These are phyloP conservation scores for Coemansia sp. DNA, from an alignment of 192 early-diverging fungal genomes.

Conservation along the genomic window DNA sequence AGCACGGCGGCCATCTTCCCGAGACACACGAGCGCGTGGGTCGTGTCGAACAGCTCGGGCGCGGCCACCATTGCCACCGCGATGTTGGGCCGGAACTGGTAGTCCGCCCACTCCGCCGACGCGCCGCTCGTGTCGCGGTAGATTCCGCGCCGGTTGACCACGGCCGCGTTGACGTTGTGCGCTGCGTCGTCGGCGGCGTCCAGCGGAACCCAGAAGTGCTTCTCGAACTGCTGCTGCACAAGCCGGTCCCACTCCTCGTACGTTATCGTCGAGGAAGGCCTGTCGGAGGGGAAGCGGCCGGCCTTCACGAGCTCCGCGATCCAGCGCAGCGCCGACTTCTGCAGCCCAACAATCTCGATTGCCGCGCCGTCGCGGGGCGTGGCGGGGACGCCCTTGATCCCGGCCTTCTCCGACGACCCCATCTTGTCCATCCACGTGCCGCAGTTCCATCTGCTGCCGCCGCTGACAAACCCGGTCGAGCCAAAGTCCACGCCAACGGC, in stretches of 20 bases:
- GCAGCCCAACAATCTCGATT: slow-evolving; percentile 89
- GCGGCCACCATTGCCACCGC: slow-evolving; percentile 90
- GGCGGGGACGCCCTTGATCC: slow-evolving; percentile 84
- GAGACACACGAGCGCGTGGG: slow-evolving; percentile 73
- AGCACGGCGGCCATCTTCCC: slow-evolving; percentile 67
- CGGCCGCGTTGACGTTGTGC: slow-evolving; percentile 57
- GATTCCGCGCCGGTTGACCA: slow-evolving; percentile 87
- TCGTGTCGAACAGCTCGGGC: slow-evolving; percentile 85
- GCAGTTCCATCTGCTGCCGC: slow-evolving; percentile 92
- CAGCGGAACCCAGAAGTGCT: slow-evolving; percentile 85
- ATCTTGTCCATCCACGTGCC: slow-evolving; percentile 99
- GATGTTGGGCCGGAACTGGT: slow-evolving; percentile 93
- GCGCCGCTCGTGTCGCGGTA: slow-evolving; percentile 89
- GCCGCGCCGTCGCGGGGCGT: slow-evolving; percentile 92
- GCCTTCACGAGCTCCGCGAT: slow-evolving; percentile 58
- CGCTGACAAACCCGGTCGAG: slow-evolving; percentile 74
- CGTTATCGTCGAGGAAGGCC: slow-evolving; percentile 56
- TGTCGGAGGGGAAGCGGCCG: slow-evolving; percentile 45
- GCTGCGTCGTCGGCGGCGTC: slow-evolving; percentile 63
- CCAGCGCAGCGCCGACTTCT: slow-evolving; percentile 85
- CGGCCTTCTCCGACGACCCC: slow-evolving; percentile 93
- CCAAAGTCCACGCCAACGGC: slow-evolving; percentile 70
- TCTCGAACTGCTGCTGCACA: slow-evolving; percentile 82
- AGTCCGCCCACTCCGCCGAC: slow-evolving; percentile 74
- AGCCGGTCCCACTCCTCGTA: slow-evolving; percentile 79